Percentiles rank a stretch among this genome's conserved stretches.
These are phyloP conservation scores for Podospora bellae-mahoneyi DNA, from an alignment of 495 filamentous ascomycete species.

Conservation along the genomic window DNA sequence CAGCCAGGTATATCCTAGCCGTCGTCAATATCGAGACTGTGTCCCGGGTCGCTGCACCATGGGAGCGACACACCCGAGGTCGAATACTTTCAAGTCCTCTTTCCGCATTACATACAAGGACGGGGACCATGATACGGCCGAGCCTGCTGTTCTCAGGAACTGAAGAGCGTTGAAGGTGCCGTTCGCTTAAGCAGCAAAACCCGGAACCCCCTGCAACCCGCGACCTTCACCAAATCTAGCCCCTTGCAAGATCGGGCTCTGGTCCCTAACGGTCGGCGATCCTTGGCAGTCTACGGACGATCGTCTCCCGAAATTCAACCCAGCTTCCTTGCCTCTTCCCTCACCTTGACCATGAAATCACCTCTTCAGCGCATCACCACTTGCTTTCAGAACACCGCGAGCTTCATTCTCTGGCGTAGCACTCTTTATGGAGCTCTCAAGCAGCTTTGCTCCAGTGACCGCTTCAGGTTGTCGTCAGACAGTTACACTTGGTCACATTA, in stretches of 20 bases:
- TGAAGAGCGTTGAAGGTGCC: conserved; percentile 2
- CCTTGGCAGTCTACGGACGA: conserved; percentile 15
- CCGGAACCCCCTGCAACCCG: conserved; percentile 18
- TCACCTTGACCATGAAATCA: background rate
- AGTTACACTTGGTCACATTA: background rate
- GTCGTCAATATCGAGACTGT: conserved; percentile 5
- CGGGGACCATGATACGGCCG: conserved; percentile 6
- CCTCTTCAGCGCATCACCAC: background rate
- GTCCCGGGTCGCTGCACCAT: conserved; percentile 2
- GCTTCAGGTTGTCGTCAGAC: background rate
- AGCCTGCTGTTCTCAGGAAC: conserved; percentile 1
- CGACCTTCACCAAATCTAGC: conserved; percentile 8
- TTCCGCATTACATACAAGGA: background rate
- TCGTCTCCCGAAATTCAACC: conserved; percentile 9
- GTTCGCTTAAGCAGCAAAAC: conserved; percentile 15
- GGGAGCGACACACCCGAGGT: background rate
- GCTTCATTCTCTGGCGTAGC: background rate
- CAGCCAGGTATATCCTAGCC: background rate
- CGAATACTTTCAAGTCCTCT: too few species aligned
- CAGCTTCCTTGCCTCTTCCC: background rate
- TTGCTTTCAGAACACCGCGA: background rate
- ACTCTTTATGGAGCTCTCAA: background rate
- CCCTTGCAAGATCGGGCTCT: conserved; percentile 11
- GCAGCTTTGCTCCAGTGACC: background rate
- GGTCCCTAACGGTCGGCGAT: background rate